These are phyloP conservation scores for Mycosphaerella arachidis DNA, from an alignment of 2,329 filamentous ascomycete genomes.

Conservation along the genomic window DNA sequence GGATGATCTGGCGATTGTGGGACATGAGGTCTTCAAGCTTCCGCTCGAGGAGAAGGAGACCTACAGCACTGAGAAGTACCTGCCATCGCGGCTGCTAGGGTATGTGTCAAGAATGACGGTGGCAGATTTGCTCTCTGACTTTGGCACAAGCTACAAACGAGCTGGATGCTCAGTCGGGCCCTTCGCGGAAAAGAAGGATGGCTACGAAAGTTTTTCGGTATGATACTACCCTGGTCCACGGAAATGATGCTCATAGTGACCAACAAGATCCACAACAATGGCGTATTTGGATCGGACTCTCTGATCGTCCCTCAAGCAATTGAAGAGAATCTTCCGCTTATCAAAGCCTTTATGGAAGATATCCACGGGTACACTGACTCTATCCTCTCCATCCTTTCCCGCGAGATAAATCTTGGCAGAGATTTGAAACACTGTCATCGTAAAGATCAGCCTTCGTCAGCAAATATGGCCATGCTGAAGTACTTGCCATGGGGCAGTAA, in stretches of 20 bases:
- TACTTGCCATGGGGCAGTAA: conserved; percentile 46
- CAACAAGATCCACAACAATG: conserved; percentile 4
- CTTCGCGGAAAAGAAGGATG: conserved; percentile 10
- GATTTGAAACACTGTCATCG: conserved; percentile 51
- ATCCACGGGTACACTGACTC: conserved; percentile 6
- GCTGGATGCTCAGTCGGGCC: conserved; percentile 6
- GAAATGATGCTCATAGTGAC: neutral
- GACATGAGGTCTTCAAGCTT: conserved; percentile 3
- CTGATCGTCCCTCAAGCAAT: conserved; percentile 1
- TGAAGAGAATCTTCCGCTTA: conserved; percentile 5
- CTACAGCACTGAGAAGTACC: conserved; percentile 6
- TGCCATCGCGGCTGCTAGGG: neutral
- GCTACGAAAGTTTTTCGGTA: conserved; percentile 12
- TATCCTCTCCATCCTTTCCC: conserved; percentile 13
- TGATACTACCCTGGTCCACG: neutral
- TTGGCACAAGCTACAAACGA: neutral
- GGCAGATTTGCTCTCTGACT: too few species aligned
- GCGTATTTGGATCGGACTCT: conserved; percentile 1
- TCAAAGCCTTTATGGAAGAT: conserved; percentile 2
- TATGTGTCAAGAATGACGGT: neutral
- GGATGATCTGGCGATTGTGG: conserved; percentile 3
- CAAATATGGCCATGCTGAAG: conserved; percentile 53
- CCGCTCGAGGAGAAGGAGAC: conserved; percentile 7
- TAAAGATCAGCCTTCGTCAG: conserved; percentile 48
- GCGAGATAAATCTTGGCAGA: conserved; percentile 17